A percentile compares a stretch with the other conserved stretches of the same genome.
Conservation (phyloP, 495 filamentous ascomycete genomes). For the Xylaria bambusicola region DNA sequence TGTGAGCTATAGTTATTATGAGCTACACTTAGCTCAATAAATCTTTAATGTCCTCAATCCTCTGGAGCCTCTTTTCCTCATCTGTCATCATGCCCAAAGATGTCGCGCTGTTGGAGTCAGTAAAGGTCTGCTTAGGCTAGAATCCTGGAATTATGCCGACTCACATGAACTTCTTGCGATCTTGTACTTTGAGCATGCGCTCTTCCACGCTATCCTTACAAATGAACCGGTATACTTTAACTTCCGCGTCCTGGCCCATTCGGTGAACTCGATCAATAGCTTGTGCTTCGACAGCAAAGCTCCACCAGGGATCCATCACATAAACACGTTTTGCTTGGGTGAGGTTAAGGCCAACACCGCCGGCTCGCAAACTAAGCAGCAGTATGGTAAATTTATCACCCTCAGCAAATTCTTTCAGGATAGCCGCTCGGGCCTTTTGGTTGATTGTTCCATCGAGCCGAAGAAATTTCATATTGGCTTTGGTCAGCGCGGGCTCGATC, state of each 20-base stretch:
- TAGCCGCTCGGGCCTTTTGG: conserved; percentile 77
- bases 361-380: conserved; percentile 82
- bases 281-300: conserved; percentile 93
- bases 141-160: conserved; percentile 32
- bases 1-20: not conserved
- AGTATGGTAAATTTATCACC: conserved; percentile 60
- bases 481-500: conserved; percentile 73
- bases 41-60: conserved; percentile 93
- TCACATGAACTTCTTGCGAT: conserved; percentile 93
- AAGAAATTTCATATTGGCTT: conserved; percentile 72
- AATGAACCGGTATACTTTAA: conserved; percentile 83
- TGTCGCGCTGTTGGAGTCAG: conserved; percentile 66
- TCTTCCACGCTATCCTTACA: conserved; percentile 90
- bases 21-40: conserved; percentile 64
- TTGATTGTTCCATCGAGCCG: conserved; percentile 90
- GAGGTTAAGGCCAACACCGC: conserved; percentile 91
- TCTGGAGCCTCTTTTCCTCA: conserved; percentile 86
- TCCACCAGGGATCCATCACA: conserved; percentile 99
- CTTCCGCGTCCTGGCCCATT: conserved; percentile 90
- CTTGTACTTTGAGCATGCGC: conserved; percentile 91
- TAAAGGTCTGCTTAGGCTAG: conserved; percentile 8
- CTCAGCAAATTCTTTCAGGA: conserved; percentile 70
- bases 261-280: conserved; percentile 98
- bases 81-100: conserved; percentile 91
- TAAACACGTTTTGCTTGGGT: conserved; percentile 85